A percentile compares a stretch with the other conserved stretches of the same genome.
Conservation (phyloP, 2,329 filamentous ascomycete genomes). For the Neopestalotiopsis rosae region DNA sequence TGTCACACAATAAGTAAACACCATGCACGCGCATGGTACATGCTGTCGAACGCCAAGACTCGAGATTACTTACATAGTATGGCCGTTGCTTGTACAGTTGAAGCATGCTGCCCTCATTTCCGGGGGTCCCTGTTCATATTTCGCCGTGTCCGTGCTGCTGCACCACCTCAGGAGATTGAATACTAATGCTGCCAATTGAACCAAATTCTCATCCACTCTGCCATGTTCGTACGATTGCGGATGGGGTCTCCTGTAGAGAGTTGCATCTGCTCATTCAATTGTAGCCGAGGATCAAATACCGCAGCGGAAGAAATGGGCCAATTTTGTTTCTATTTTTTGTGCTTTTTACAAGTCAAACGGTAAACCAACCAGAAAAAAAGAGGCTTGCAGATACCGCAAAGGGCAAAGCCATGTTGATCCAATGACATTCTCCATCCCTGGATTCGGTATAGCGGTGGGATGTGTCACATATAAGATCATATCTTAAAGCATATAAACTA, state of each 20-base stretch:
- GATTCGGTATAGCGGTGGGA: conserved; percentile 2
- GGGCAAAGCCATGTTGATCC: neutral
- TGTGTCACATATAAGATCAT: neutral
- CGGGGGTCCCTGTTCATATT: conserved; percentile 4
- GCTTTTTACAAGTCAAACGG: neutral
- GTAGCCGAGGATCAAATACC: neutral
- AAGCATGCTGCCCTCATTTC: neutral
- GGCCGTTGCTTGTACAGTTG: neutral
- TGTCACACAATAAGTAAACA: neutral
- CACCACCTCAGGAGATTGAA: conserved; percentile 1
- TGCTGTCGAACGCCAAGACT: neutral
- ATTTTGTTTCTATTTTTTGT: neutral
- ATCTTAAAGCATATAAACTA: conserved; percentile 3
- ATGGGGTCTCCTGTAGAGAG: conserved; percentile 3
- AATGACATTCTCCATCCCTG: neutral
- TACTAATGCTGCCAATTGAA: neutral
- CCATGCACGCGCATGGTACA: neutral
- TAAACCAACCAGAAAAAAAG: neutral
- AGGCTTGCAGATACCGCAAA: neutral
- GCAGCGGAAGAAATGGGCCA: neutral
- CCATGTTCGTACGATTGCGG: neutral
- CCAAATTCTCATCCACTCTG: neutral
- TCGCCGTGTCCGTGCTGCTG: conserved; percentile 6
- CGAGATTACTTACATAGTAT: neutral
- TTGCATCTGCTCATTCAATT: conserved; percentile 4